phyloP scores from a whole-genome alignment of 192 early-diverging fungal species.

The Entomortierella beljakovae region DNA sequence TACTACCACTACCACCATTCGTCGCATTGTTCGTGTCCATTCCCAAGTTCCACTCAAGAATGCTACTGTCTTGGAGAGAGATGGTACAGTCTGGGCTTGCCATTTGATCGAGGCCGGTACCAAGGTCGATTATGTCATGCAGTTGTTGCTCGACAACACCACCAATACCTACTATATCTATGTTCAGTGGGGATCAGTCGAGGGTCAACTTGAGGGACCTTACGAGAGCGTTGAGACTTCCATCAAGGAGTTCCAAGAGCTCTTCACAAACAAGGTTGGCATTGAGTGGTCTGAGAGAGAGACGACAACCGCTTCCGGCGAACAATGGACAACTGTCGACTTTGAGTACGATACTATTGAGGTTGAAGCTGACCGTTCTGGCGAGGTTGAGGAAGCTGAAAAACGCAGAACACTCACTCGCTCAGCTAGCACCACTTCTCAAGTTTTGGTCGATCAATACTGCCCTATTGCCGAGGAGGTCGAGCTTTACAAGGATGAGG shows the following conservation, averaged over 20 bases:
- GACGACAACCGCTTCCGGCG: constrained; percentile 9
- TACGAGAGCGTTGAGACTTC: constrained; percentile 36
- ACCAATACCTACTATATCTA: constrained; percentile 46
- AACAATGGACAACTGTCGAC: constrained; percentile 35
- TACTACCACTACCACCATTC: constrained; percentile 29
- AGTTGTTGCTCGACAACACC: constrained; percentile 37
- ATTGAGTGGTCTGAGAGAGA: constrained; percentile 38
- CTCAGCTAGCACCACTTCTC: background rate
- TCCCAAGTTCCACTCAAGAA: constrained; percentile 22
- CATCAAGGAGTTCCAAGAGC: constrained; percentile 39
- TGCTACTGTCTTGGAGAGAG: constrained; percentile 38
- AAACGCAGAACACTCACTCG: background rate
- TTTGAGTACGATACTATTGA: constrained; percentile 41
- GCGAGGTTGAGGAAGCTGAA: background rate
- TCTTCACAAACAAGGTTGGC: constrained; percentile 29
- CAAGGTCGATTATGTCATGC: constrained; percentile 46
- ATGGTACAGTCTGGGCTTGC: constrained; percentile 38
- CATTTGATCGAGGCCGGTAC: constrained; percentile 47
- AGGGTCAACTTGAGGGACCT: constrained; percentile 38
- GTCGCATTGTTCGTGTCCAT: constrained; percentile 40
- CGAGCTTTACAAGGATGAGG: constrained; percentile 14
- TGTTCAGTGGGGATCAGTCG: constrained; percentile 46
- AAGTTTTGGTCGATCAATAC: constrained; percentile 19
- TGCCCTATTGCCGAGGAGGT: constrained; percentile 31
- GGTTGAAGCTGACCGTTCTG: constrained; percentile 8